These are phyloP conservation scores for Exophiala sp. DNA, from an alignment of 2,329 filamentous ascomycete genomes.

Conservation along the genomic window DNA sequence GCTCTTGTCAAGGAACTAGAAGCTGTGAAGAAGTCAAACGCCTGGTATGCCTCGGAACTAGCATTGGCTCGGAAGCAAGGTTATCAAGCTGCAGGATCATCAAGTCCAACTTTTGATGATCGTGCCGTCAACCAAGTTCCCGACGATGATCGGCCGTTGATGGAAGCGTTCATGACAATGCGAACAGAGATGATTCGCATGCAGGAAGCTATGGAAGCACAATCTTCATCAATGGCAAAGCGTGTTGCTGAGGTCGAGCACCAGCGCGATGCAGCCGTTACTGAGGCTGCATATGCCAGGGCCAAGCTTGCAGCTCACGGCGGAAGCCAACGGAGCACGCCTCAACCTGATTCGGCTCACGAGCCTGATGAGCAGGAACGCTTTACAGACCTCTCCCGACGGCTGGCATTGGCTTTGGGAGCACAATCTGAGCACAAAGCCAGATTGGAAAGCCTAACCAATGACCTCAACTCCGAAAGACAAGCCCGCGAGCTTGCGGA, in stretches of 20 bases:
- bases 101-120: conserved; percentile 71
- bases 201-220: conserved; percentile 82
- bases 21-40: conserved; percentile 76
- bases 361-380: conserved; percentile 65
- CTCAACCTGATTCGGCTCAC: conserved; percentile 55
- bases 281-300: conserved; percentile 91
- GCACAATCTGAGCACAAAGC: conserved; percentile 75
- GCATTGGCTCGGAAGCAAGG: conserved; percentile 87
- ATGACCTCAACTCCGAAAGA: conserved; percentile 76
- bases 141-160: conserved; percentile 85
- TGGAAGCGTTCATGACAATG: conserved; percentile 92
- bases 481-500: conserved; percentile 80
- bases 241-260: conserved; percentile 92
- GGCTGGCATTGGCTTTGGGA: conserved; percentile 76
- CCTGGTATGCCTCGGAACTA: conserved; percentile 95
- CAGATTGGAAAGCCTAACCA: conserved; percentile 65
- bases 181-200: conserved; percentile 83
- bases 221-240: conserved; percentile 78
- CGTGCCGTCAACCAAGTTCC: conserved; percentile 74
- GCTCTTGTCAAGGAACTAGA: conserved; percentile 84
- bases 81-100: conserved; percentile 69
- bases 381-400: conserved; percentile 70
- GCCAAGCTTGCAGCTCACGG: conserved; percentile 83
- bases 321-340: conserved; percentile 48
- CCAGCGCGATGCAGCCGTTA: conserved; percentile 89